These are phyloP conservation scores for Tolypocladium inflatum DNA, from an alignment of 2,329 filamentous ascomycete genomes.

Conservation along the genomic window DNA sequence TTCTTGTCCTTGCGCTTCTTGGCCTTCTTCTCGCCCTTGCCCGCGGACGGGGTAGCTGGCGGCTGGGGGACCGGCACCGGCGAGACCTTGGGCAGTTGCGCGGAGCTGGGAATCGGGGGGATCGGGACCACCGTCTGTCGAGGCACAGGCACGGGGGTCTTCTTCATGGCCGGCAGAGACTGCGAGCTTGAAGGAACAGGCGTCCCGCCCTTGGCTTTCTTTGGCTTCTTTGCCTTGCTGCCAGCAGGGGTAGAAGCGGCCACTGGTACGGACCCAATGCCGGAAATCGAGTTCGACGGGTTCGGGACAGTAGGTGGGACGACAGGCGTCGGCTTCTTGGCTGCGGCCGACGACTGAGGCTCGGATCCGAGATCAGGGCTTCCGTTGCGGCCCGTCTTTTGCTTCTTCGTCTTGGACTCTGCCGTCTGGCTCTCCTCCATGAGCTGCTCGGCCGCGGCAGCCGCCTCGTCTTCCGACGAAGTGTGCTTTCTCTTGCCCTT, in stretches of 20 bases:
- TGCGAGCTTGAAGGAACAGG: slow-evolving; percentile 9
- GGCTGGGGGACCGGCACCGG: slow-evolving; percentile 12
- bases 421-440: slow-evolving; percentile 21
- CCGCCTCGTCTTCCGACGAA: slow-evolving; percentile 26
- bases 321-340: slow-evolving; percentile 23
- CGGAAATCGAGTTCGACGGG: not conserved
- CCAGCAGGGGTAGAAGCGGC: slow-evolving; percentile 12
- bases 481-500: slow-evolving; percentile 28
- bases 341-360: slow-evolving; percentile 9
- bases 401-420: slow-evolving; percentile 31
- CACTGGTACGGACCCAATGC: slow-evolving; percentile 1
- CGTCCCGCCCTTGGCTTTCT: slow-evolving; percentile 17
- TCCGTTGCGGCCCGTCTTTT: slow-evolving; percentile 18
- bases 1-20: slow-evolving; percentile 20
- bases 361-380: slow-evolving; percentile 26
- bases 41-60: slow-evolving; percentile 10
- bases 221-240: slow-evolving; percentile 14
- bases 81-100: slow-evolving; percentile 15
- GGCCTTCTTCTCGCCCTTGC: slow-evolving; percentile 17
- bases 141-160: slow-evolving; percentile 18
- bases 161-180: slow-evolving; percentile 8
- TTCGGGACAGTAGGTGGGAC: slow-evolving; percentile 20
- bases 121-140: slow-evolving; percentile 22
- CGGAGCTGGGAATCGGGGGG: slow-evolving; percentile 22
- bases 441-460: slow-evolving; percentile 24